Evolutionary conservation across 441 rosid species (phyloP).

Genomic region (Aquilaria agallochum): DNA sequence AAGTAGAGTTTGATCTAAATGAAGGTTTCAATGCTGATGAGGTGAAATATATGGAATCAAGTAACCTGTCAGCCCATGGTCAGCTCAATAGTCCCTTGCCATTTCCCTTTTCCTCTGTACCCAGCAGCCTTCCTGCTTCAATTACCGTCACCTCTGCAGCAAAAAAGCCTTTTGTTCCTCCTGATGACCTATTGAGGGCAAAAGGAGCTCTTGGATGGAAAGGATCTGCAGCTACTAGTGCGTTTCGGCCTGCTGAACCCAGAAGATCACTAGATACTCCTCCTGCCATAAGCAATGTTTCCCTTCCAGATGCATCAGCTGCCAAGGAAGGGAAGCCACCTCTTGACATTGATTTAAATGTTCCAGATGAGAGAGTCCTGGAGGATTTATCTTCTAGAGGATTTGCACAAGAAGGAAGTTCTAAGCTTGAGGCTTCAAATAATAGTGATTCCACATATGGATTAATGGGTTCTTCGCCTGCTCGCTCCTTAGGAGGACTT

Average conservation of each 20-base stretch:
- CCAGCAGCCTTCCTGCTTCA: slow-evolving; percentile 45
- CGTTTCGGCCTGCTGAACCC: slow-evolving; percentile 89
- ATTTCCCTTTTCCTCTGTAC: slow-evolving; percentile 30
- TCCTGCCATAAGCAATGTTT: slow-evolving; percentile 13
- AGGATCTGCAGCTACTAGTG: slow-evolving; percentile 95
- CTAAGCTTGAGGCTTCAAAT: slow-evolving; percentile 20
- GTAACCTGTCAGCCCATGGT: slow-evolving; percentile 32
- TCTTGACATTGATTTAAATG: slow-evolving; percentile 71
- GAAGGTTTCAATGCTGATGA: slow-evolving; percentile 69
- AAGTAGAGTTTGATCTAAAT: slow-evolving; percentile 71
- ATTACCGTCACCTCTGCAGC: slow-evolving; percentile 85
- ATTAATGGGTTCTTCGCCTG: slow-evolving; percentile 25
- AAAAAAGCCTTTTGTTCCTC: slow-evolving; percentile 75
- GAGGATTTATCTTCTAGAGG: slow-evolving; percentile 54
- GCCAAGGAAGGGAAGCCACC: slow-evolving; percentile 46
- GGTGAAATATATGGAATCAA: slow-evolving; percentile 31
- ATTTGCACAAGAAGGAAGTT: slow-evolving; percentile 29
- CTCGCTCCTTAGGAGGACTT: slow-evolving; percentile 45
- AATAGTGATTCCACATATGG: slow-evolving; percentile 19
- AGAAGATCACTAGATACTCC: slow-evolving; percentile 49
- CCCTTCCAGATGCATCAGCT: slow-evolving; percentile 36
- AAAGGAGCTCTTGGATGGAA: slow-evolving; percentile 79
- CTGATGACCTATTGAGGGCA: slow-evolving; percentile 53
- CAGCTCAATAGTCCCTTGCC: slow-evolving; percentile 36
- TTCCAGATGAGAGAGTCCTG: slow-evolving; percentile 60